A percentile compares a stretch with the other conserved stretches of the same genome.
Conservation (phyloP, 129 eudicot genomes). For the Helianthus annuus region HanXRQr2.0-SUNRISE NC_035448.2:183863293-183863792, state of each 20-base stretch:
- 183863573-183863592: background rate
- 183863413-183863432: background rate
- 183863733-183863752: too few relatives aligned
- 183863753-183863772: too few relatives aligned
- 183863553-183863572: constrained; percentile 8
- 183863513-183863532: constrained; percentile 34
- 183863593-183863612: constrained; percentile 20
- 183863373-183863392: background rate
- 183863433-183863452: constrained; percentile 11
- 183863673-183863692: background rate
- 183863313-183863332: background rate
- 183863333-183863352: background rate
- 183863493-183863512: constrained; percentile 23
- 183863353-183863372: constrained; percentile 28
- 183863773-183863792: too few relatives aligned
- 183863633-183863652: constrained; percentile 2
- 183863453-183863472: background rate
- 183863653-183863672: background rate
- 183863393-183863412: background rate
- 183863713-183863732: too few relatives aligned
- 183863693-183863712: background rate
- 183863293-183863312: background rate
- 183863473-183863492: constrained; percentile 26
- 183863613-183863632: constrained; percentile 28
- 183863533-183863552: constrained; percentile 16